phyloP scores from a whole-genome alignment of 306 rosid species.

The Glycine soja region DNA sequence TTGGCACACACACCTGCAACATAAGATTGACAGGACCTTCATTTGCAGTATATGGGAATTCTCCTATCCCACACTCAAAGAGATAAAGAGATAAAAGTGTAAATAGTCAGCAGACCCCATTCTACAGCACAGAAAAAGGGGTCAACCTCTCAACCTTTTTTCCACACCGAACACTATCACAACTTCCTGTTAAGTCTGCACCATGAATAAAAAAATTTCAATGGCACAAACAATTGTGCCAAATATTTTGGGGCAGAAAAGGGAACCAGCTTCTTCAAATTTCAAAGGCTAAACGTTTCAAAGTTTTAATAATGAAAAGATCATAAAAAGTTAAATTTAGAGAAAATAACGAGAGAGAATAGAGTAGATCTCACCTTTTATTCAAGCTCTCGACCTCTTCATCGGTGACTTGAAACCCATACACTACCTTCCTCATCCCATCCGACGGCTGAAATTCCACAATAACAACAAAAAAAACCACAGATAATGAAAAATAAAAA shows the following conservation, averaged over 20 bases:
- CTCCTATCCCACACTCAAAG: slow-evolving; percentile 97
- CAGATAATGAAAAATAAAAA: too few relatives aligned
- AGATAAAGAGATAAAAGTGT: too few relatives aligned
- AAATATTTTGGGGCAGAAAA: not conserved
- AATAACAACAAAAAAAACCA: not conserved
- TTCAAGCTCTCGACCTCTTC: slow-evolving; percentile 90
- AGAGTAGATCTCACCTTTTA: slow-evolving; percentile 92
- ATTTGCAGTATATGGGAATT: slow-evolving; percentile 89
- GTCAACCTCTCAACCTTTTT: too few relatives aligned
- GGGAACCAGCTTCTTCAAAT: not conserved
- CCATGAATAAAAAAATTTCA: too few relatives aligned
- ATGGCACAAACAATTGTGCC: not conserved
- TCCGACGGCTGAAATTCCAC: slow-evolving; percentile 78
- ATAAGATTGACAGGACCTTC: slow-evolving; percentile 97
- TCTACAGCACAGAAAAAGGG: too few relatives aligned
- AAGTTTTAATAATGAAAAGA: not conserved
- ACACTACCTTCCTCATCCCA: slow-evolving; percentile 97
- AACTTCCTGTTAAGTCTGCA: too few relatives aligned
- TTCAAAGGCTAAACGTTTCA: not conserved
- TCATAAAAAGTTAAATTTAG: not conserved
- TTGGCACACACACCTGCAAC: slow-evolving; percentile 76
- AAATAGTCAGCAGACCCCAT: too few relatives aligned
- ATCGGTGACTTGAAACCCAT: slow-evolving; percentile 97
- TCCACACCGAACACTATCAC: too few relatives aligned
- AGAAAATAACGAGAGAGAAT: not conserved